Base-by-base conservation (phyloP, 2,329 filamentous ascomycete genomes). In the Thielaviopsis euricoi region DNA sequence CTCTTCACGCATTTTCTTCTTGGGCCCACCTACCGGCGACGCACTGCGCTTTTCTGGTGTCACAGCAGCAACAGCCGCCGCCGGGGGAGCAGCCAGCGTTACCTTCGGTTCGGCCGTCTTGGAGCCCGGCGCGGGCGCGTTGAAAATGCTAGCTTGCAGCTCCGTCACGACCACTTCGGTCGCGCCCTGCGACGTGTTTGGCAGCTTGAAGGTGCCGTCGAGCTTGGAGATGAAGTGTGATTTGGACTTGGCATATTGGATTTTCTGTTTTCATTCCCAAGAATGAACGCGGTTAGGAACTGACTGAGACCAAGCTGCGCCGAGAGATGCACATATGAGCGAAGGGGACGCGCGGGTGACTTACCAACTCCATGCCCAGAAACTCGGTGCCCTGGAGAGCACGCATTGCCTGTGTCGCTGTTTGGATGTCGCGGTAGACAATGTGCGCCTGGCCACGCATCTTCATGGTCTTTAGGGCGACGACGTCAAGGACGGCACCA, bases 391-490 rank as follows among this genome's bases (percentile, higher is more conserved):
- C 89, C 64, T 97, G 86, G 53, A 96, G 74, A 12, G 87, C 83
- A 63, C 91, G 78, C 88, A 98, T 88, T 1, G 93, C 93, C 68
- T 95, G 89, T 23, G 90, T 95, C 55, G 89, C 89, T n/a, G 88
- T 83, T 64, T 95, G 86, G 37, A 91, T 76, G 68, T 98, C 91
- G 60, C 87, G 81, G 69, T 89, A 97, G 15, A 93, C 86, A 61
- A 98, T 76, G 67, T 97, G 93, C 61, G 93, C 93, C 71, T 98
- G 93, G 2, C 93, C 93, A 54, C 93, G 85, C 90, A 97, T 96
- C 73, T 89, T 89, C 69, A 78, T 77, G 1, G 88, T 95, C 73
- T 89, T 94, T 64, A 96, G 76, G 29, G 88, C 87, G 53, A 96
- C 86, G 21, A 98, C 81, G 68, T 98, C 93, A 60, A 98, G 80